Evolutionary conservation across 1,139 yeast genomes (phyloP).

Genomic region (Kodamaea alishanica): DNA sequence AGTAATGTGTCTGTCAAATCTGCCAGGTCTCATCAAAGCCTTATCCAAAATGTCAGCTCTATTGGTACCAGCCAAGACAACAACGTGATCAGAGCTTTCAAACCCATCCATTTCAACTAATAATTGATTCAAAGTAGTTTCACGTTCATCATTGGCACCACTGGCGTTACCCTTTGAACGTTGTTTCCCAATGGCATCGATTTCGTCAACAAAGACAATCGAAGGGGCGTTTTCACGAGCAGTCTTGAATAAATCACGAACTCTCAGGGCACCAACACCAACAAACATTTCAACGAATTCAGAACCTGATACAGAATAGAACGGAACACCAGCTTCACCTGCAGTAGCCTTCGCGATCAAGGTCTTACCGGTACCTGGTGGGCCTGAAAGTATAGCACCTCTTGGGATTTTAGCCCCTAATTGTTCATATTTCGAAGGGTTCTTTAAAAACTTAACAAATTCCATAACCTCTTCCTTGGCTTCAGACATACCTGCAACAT

Average conservation of each 20-base stretch:
- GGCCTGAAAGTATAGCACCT: conserved; percentile 95
- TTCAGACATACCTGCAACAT: conserved; percentile 96
- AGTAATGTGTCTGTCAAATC: conserved; percentile 90
- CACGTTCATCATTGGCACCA: conserved; percentile 94
- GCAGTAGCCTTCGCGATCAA: conserved; percentile 97
- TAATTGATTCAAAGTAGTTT: conserved; percentile 90
- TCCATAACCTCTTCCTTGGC: conserved; percentile 99
- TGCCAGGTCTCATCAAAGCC: conserved; percentile 93
- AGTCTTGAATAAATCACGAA: conserved; percentile 86
- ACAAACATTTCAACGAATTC: conserved; percentile 98
- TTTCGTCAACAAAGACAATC: conserved; percentile 92
- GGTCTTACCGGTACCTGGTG: conserved; percentile 99
- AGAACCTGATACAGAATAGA: conserved; percentile 93
- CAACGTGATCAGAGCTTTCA: conserved; percentile 84
- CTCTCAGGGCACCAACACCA: conserved; percentile 98
- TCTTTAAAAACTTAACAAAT: conserved; percentile 86
- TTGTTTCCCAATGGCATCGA: conserved; percentile 96
- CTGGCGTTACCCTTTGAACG: conserved; percentile 81
- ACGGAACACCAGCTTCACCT: conserved; percentile 98
- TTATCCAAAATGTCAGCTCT: conserved; percentile 90
- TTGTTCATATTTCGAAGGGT: conserved; percentile 84
- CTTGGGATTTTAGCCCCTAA: conserved; percentile 97
- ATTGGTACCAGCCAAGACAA: conserved; percentile 95
- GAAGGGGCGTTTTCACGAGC: conserved; percentile 94
- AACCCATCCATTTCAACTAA: conserved; percentile 99